Conservation (phyloP, 805 yeast genomes). For the Limtongia smithiae region DNA sequence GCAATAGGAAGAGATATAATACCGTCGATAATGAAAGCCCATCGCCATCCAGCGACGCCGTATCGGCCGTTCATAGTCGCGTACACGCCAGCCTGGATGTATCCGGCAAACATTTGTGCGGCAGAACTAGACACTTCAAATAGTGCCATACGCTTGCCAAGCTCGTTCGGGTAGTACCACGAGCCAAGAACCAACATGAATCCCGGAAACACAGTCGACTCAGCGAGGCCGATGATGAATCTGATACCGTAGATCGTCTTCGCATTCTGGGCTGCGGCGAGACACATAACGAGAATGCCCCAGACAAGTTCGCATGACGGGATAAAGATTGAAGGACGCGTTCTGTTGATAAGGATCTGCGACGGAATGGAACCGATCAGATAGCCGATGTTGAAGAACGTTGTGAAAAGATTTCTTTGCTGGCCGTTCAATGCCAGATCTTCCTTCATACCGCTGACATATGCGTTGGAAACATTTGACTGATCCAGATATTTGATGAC, state of each 20-base stretch:
- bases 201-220: slow-evolving; percentile 61
- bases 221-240: slow-evolving; percentile 64
- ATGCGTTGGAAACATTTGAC: slow-evolving; percentile 60
- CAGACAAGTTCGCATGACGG: slow-evolving; percentile 60
- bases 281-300: slow-evolving; percentile 50
- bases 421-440: too few relatives aligned
- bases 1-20: slow-evolving; percentile 36
- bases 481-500: slow-evolving; percentile 56
- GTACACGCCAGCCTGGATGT: slow-evolving; percentile 51
- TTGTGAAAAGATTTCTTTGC: too few relatives aligned
- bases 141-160: slow-evolving; percentile 41
- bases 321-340: slow-evolving; percentile 39
- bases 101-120: slow-evolving; percentile 47
- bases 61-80: slow-evolving; percentile 26
- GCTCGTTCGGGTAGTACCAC: slow-evolving; percentile 55
- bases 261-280: slow-evolving; percentile 52
- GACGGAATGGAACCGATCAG: slow-evolving; percentile 37
- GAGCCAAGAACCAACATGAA: slow-evolving; percentile 43
- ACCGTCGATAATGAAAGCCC: background rate
- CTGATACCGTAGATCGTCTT: slow-evolving; percentile 55
- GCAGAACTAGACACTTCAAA: slow-evolving; percentile 45
- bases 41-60: background rate
- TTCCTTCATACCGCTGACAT: slow-evolving; percentile 59
- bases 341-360: slow-evolving; percentile 33
- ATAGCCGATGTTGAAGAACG: slow-evolving; percentile 35